phyloP scores from a whole-genome alignment of 495 filamentous ascomycete genomes.

The Talaromyces nanjingensis region DNA sequence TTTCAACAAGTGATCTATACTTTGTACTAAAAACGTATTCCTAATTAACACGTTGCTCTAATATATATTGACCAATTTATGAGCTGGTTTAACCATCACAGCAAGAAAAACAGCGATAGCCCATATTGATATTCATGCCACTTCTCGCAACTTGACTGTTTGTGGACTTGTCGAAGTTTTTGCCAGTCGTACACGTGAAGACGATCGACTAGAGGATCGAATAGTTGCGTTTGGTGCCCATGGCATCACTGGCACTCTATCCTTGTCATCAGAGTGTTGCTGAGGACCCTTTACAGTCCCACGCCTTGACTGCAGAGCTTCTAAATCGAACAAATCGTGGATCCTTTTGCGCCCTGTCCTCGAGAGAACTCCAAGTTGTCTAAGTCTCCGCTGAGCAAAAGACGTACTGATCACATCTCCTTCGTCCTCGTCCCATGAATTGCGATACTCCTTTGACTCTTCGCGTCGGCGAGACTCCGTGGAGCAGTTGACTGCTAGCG shows the following conservation, averaged over 20 bases:
- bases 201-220: background rate
- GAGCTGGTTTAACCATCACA: background rate
- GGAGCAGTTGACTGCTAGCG: background rate
- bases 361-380: conserved; percentile 6
- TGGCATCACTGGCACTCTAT: conserved; percentile 8
- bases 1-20: background rate
- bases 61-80: background rate
- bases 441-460: background rate
- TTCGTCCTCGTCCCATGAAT: conserved; percentile 6
- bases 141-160: background rate
- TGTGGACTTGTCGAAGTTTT: background rate
- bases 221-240: conserved; percentile 8
- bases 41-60: background rate
- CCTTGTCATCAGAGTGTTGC: background rate
- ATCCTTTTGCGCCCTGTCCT: conserved; percentile 6
- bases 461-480: background rate
- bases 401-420: background rate
- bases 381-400: background rate
- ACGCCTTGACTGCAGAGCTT: conserved; percentile 3
- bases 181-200: background rate
- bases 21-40: background rate
- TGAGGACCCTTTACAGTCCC: background rate
- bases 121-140: background rate
- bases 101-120: background rate
- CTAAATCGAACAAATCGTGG: conserved; percentile 9